These are phyloP conservation scores for Babesia sp. DNA, from an alignment of 169 alveolate species.

Conservation along the genomic window DNA sequence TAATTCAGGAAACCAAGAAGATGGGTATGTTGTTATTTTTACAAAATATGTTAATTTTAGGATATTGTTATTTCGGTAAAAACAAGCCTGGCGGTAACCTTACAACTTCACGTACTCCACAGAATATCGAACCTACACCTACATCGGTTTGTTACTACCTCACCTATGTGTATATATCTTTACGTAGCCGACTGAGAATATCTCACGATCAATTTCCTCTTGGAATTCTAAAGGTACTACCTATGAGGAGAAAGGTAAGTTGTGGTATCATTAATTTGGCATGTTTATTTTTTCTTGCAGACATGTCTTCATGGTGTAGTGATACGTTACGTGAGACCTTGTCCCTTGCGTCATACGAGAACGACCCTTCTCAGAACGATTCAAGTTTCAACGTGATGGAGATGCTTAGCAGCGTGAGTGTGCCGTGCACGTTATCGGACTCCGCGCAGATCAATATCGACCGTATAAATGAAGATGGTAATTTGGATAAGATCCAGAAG, in stretches of 20 bases:
- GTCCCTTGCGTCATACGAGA: constrained; percentile 54
- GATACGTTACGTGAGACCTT: constrained; percentile 53
- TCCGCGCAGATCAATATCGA: constrained; percentile 29
- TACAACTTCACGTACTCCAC: constrained; percentile 43
- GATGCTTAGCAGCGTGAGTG: constrained; percentile 62
- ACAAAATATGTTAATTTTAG: not conserved
- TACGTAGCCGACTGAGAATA: constrained; percentile 17
- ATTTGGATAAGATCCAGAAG: constrained; percentile 38
- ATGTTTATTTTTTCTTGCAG: constrained; percentile 2
- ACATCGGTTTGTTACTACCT: constrained; percentile 31
- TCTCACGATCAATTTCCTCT: constrained; percentile 72
- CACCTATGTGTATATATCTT: constrained; percentile 6
- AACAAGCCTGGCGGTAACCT: constrained; percentile 67
- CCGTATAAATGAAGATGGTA: constrained; percentile 8
- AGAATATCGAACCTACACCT: constrained; percentile 49
- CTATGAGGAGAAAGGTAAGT: constrained; percentile 81
- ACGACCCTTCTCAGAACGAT: constrained; percentile 53
- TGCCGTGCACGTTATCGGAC: not conserved
- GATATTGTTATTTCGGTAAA: constrained; percentile 82
- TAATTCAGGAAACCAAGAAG: constrained; percentile 81
- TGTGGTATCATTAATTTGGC: not conserved
- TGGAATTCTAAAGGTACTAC: constrained; percentile 86
- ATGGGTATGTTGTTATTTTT: constrained; percentile 79
- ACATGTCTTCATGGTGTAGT: constrained; percentile 67
- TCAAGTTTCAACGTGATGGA: constrained; percentile 64